Evolutionary conservation across 2,329 filamentous ascomycete genomes (phyloP).

Genomic region (Lasiodiplodia citricola): DNA sequence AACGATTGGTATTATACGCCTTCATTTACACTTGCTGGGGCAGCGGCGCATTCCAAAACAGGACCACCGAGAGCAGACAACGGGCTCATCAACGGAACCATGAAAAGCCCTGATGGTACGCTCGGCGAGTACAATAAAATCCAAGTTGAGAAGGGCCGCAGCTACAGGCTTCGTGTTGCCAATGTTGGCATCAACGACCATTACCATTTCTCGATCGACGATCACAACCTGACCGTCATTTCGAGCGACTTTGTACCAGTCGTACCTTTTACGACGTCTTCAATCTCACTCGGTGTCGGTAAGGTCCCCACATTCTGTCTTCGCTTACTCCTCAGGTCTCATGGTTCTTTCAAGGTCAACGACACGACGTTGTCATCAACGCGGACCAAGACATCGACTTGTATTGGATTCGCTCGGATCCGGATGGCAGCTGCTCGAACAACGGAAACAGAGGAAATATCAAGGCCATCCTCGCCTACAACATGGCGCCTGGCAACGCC

Average conservation of each 20-base stretch:
- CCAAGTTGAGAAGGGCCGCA: slow-evolving; percentile 48
- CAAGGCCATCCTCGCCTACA: slow-evolving; percentile 49
- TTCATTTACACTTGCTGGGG: not conserved
- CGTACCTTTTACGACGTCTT: slow-evolving; percentile 41
- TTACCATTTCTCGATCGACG: slow-evolving; percentile 47
- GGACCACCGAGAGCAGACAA: slow-evolving; percentile 49
- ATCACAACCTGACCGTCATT: slow-evolving; percentile 45
- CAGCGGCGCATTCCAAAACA: not conserved
- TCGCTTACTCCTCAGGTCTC: not conserved
- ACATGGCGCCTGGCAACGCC: slow-evolving; percentile 36
- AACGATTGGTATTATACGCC: slow-evolving; percentile 67
- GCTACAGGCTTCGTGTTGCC: slow-evolving; percentile 51
- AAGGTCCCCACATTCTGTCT: not conserved
- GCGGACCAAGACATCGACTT: slow-evolving; percentile 51
- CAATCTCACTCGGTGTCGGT: slow-evolving; percentile 31
- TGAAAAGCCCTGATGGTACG: slow-evolving; percentile 49
- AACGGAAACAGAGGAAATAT: slow-evolving; percentile 42
- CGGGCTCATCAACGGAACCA: slow-evolving; percentile 61
- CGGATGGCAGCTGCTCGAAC: slow-evolving; percentile 1
- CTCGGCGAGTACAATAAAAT: slow-evolving; percentile 42
- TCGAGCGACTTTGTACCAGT: slow-evolving; percentile 44
- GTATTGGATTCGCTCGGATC: slow-evolving; percentile 50
- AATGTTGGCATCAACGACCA: slow-evolving; percentile 48
- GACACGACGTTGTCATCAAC: slow-evolving; percentile 54
- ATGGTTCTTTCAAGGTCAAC: slow-evolving; percentile 37